A percentile compares a stretch with the other conserved stretches of the same genome.
Evolutionary conservation across 192 early-diverging fungal species (phyloP).

Genomic region (Coemansia nantahalensis): DNA sequence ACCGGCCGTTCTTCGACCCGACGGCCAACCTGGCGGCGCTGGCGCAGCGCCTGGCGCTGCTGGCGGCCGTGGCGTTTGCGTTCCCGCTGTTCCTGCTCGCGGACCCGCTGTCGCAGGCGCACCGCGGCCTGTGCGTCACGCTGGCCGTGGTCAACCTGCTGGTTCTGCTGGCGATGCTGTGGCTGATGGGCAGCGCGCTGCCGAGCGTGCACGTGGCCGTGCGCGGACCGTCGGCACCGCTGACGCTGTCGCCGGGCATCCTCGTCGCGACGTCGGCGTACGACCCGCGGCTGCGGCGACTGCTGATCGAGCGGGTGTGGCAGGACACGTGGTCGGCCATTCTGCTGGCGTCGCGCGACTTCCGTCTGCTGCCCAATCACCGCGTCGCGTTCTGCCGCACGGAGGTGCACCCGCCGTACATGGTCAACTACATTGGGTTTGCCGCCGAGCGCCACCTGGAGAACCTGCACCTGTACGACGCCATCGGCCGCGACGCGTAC

Average conservation of each 20-base stretch:
- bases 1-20: conserved; percentile 59
- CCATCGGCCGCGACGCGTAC: conserved; percentile 56
- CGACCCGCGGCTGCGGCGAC: conserved; percentile 43
- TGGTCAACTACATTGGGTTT: conserved; percentile 62
- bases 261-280: conserved; percentile 30
- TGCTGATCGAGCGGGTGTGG: conserved; percentile 63
- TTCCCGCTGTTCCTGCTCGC: conserved; percentile 55
- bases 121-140: conserved; percentile 50
- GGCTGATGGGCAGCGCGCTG: conserved; percentile 36
- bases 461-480: conserved; percentile 59
- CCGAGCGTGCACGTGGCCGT: conserved; percentile 52
- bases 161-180: conserved; percentile 38
- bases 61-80: conserved; percentile 53
- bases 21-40: conserved; percentile 57
- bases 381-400: conserved; percentile 56
- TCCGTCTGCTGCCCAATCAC: conserved; percentile 55
- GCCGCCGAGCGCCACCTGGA: conserved; percentile 67
- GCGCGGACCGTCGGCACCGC: conserved; percentile 48
- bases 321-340: conserved; percentile 70
- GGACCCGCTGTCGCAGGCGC: conserved; percentile 45
- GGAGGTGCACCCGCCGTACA: conserved; percentile 59
- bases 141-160: conserved; percentile 49
- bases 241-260: conserved; percentile 51
- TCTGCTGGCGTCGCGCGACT: conserved; percentile 57
- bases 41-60: conserved; percentile 42